Percentiles rank a stretch among this genome's conserved stretches.
Conservation (phyloP, 176 grass and related monocot species). For the Tillandsia leiboldiana region DNA sequence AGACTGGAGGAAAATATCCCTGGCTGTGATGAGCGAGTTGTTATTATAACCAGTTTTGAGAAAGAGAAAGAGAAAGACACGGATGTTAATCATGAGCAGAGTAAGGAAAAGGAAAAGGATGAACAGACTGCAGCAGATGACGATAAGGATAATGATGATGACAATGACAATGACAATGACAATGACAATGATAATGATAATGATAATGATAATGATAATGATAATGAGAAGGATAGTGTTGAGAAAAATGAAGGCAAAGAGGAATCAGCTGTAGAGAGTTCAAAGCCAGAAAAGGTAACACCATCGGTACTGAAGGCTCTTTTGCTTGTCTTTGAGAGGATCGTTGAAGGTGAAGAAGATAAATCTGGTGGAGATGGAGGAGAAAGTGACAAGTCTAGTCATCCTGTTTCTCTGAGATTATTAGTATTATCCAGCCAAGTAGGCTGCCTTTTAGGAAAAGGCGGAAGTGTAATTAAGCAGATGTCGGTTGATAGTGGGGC, state of each 20-base stretch:
- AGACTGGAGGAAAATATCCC: conserved; percentile 46
- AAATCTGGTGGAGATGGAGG: conserved; percentile 33
- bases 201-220: conserved; percentile 15
- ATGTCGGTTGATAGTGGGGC: conserved; percentile 63
- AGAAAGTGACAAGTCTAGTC: conserved; percentile 14
- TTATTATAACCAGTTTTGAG: conserved; percentile 40
- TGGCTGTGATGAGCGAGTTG: conserved; percentile 69
- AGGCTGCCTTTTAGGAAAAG: conserved; percentile 74
- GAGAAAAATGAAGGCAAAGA: conserved; percentile 26
- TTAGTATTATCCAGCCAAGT: conserved; percentile 79
- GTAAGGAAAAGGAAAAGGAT: conserved; percentile 19
- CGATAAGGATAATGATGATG: conserved; percentile 16
- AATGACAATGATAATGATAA: conserved; percentile 2
- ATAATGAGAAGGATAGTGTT: conserved; percentile 22
- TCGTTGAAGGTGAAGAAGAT: conserved; percentile 42
- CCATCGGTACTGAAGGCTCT: conserved; percentile 45
- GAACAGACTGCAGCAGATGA: conserved; percentile 16
- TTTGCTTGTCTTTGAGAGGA: conserved; percentile 65
- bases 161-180: conserved; percentile 11
- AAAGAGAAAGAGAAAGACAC: conserved; percentile 43
- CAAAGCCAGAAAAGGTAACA: conserved; percentile 32
- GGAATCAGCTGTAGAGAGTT: conserved; percentile 20
- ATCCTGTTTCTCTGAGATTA: conserved; percentile 52
- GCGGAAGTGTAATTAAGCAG: conserved; percentile 66
- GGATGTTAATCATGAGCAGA: conserved; percentile 21